phyloP scores from a whole-genome alignment of 192 early-diverging fungal species.

The Chytriomyces confervae region DNA sequence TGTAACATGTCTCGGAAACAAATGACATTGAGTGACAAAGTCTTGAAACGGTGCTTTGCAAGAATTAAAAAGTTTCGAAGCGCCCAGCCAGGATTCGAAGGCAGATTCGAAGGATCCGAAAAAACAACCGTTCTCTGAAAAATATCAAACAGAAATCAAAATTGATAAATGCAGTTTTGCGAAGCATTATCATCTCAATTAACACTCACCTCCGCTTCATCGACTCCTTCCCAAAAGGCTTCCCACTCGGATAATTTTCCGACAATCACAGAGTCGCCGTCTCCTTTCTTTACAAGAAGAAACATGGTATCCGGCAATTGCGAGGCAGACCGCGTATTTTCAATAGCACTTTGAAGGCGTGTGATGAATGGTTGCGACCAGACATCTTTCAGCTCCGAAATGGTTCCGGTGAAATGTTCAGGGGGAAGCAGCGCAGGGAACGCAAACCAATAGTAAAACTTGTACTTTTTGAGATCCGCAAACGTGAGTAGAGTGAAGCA shows the following conservation, averaged over 20 bases:
- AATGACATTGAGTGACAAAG: slow-evolving; percentile 60
- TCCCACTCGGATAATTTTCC: slow-evolving; percentile 64
- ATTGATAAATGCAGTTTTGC: background rate
- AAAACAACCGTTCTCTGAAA: slow-evolving; percentile 69
- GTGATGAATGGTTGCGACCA: background rate
- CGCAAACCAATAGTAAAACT: slow-evolving; percentile 93
- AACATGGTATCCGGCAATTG: slow-evolving; percentile 8
- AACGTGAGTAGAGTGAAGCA: slow-evolving; percentile 86
- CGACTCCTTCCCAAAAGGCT: slow-evolving; percentile 49
- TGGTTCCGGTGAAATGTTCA: slow-evolving; percentile 51
- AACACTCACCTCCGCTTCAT: slow-evolving; percentile 35
- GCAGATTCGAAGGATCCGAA: slow-evolving; percentile 83
- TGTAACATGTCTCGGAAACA: slow-evolving; percentile 67
- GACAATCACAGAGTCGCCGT: slow-evolving; percentile 31
- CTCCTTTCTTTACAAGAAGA: slow-evolving; percentile 26
- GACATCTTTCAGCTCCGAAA: slow-evolving; percentile 47
- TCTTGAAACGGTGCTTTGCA: slow-evolving; percentile 59
- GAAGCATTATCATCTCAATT: background rate
- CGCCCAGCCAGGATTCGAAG: slow-evolving; percentile 87
- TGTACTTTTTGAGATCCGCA: slow-evolving; percentile 95
- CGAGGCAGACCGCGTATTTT: slow-evolving; percentile 17
- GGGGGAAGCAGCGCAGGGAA: slow-evolving; percentile 86
- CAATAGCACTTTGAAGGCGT: background rate
- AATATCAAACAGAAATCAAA: background rate
- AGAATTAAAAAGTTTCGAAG: slow-evolving; percentile 84